Evolutionary conservation across 306 rosid genomes (phyloP).

Genomic region (Prunus kanzakura): DNA sequence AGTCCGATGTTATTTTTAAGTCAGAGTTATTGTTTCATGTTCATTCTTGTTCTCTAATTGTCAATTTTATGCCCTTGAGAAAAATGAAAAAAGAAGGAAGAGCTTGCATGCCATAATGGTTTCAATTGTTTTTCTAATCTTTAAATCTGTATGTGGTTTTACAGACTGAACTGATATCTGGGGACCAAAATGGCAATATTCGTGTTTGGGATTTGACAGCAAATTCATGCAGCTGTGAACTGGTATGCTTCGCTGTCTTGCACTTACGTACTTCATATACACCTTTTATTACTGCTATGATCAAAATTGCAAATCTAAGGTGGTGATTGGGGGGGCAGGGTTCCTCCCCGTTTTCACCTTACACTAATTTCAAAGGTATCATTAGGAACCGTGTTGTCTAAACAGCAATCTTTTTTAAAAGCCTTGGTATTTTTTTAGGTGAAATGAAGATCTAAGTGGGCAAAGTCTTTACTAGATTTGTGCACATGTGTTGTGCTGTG

Average conservation of each 20-base stretch:
- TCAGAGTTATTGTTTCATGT: background rate
- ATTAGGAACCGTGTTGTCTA: background rate
- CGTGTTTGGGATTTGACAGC: constrained; percentile 99
- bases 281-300: background rate
- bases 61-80: background rate
- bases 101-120: background rate
- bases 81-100: background rate
- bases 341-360: background rate
- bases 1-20: background rate
- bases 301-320: background rate
- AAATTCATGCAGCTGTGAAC: constrained; percentile 96
- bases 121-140: background rate
- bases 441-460: background rate
- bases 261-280: background rate
- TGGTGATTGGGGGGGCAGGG: background rate
- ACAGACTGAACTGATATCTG: constrained; percentile 97
- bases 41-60: constrained; percentile 3
- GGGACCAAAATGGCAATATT: constrained; percentile 97
- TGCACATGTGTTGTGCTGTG: background rate
- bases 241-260: constrained; percentile 49
- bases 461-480: background rate
- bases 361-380: background rate
- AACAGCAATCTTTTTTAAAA: background rate
- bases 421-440: background rate
- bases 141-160: constrained; percentile 23